These are phyloP conservation scores for Nemania sp. DNA, from an alignment of 2,329 filamentous ascomycete species.

Conservation along the genomic window DNA sequence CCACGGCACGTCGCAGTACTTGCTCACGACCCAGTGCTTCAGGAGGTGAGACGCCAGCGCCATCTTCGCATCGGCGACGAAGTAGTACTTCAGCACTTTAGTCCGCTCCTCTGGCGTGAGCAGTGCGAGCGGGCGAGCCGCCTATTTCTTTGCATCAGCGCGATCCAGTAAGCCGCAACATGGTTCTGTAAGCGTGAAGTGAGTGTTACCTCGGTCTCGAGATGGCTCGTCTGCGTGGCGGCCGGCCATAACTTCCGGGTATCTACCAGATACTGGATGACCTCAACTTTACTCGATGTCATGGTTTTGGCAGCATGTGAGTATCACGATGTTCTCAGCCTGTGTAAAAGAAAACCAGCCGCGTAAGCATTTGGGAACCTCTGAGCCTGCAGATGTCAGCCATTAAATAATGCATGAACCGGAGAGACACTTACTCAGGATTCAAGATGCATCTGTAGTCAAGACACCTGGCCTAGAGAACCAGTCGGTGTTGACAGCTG, in stretches of 20 bases:
- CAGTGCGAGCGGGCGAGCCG: constrained; percentile 65
- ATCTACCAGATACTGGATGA: constrained; percentile 73
- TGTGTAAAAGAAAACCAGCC: constrained; percentile 13
- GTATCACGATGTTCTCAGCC: constrained; percentile 12
- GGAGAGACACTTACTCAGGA: constrained; percentile 8
- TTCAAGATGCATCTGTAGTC: constrained; percentile 18
- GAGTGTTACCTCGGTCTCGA: constrained; percentile 59
- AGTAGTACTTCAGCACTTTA: constrained; percentile 70
- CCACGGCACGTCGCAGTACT: constrained; percentile 71
- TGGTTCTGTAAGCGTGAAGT: background rate
- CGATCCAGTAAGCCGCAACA: background rate
- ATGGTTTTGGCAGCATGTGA: constrained; percentile 35
- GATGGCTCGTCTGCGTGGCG: constrained; percentile 61
- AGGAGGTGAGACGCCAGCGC: constrained; percentile 77
- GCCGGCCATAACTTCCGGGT: constrained; percentile 69
- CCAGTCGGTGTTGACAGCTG: constrained; percentile 26
- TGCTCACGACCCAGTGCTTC: constrained; percentile 76
- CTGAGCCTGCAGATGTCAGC: constrained; percentile 26
- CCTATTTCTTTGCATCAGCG: constrained; percentile 54
- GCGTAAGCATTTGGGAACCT: constrained; percentile 15
- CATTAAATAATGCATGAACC: constrained; percentile 26
- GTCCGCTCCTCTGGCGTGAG: constrained; percentile 67
- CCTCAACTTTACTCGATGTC: constrained; percentile 50
- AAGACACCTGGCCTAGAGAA: constrained; percentile 25
- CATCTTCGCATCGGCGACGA: constrained; percentile 80